Evolutionary conservation across 345 rosid species (phyloP).

Genomic region (Excoecaria cochinchinensis): DNA sequence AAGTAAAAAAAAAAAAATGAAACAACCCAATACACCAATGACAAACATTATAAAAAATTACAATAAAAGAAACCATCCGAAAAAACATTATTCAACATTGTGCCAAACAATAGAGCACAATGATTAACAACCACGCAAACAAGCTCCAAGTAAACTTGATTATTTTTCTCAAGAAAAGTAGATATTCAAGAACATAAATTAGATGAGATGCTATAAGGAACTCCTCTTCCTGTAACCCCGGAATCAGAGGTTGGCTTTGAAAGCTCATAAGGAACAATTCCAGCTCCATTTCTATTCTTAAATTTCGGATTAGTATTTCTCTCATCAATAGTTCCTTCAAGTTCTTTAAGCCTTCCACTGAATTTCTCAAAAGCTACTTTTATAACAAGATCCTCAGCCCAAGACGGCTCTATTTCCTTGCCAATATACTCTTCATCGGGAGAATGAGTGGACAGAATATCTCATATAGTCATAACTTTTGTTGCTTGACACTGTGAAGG

Average conservation of each 20-base stretch:
- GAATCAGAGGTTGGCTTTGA: conserved; percentile 22
- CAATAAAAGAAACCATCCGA: no score
- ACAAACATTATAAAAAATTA: no score
- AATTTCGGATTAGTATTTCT: conserved; percentile 22
- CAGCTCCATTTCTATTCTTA: conserved; percentile 32
- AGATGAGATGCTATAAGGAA: conserved; percentile 26
- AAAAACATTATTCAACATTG: no score
- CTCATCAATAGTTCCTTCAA: conserved; percentile 23
- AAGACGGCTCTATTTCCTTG: conserved; percentile 18
- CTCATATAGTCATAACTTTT: conserved; percentile 18
- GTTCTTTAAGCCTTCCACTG: conserved; percentile 12
- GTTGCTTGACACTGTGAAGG: conserved; percentile 55
- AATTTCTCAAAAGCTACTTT: conserved; percentile 27
- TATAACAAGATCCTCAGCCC: conserved; percentile 17
- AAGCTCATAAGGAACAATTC: conserved; percentile 28
- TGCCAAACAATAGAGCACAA: no score
- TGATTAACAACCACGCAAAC: no score
- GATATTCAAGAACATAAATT: not conserved
- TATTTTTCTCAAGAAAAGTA: no score
- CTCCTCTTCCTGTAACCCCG: conserved; percentile 28
- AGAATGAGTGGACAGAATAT: conserved; percentile 26
- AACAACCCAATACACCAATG: no score
- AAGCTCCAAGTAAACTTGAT: no score
- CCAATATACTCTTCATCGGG: conserved; percentile 35
- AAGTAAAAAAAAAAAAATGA: no score